Evolutionary conservation across 1,139 yeast species (phyloP).

Genomic region (Saccharomycopsis crataegensis): DNA sequence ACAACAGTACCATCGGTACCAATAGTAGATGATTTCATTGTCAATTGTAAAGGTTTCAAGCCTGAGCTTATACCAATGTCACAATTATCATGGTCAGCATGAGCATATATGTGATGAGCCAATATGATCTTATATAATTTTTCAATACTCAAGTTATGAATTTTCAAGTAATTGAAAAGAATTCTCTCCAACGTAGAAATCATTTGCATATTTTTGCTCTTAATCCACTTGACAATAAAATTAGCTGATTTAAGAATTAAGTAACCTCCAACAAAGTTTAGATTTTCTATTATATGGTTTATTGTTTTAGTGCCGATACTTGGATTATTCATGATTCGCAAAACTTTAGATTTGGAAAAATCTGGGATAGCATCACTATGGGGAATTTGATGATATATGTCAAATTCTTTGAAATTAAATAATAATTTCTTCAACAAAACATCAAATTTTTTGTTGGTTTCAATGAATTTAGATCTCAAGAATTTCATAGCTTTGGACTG

Average conservation of each 20-base stretch:
- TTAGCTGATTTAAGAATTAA: not conserved
- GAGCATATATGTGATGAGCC: not conserved
- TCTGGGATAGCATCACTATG: not conserved
- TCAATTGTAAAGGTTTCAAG: slow-evolving; percentile 9
- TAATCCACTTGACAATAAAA: not conserved
- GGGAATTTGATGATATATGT: not conserved
- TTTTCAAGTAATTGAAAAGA: not conserved
- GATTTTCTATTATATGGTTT: not conserved
- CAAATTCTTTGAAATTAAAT: slow-evolving; percentile 3
- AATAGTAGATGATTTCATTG: slow-evolving; percentile 6
- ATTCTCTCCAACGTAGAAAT: not conserved
- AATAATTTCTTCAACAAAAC: slow-evolving; percentile 1
- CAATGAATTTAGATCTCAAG: not conserved
- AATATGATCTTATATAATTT: not conserved
- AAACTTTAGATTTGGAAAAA: not conserved
- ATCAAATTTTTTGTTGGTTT: slow-evolving; percentile 1
- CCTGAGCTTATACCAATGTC: not conserved
- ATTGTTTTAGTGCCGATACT: not conserved
- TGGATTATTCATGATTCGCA: not conserved
- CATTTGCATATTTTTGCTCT: not conserved
- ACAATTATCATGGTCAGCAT: not conserved
- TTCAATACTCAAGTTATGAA: slow-evolving; percentile 1
- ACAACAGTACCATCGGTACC: not conserved
- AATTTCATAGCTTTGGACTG: not conserved
- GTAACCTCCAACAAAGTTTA: not conserved